Evolutionary conservation across 306 rosid genomes (phyloP).

Genomic region (Medicago ruthenica): DNA sequence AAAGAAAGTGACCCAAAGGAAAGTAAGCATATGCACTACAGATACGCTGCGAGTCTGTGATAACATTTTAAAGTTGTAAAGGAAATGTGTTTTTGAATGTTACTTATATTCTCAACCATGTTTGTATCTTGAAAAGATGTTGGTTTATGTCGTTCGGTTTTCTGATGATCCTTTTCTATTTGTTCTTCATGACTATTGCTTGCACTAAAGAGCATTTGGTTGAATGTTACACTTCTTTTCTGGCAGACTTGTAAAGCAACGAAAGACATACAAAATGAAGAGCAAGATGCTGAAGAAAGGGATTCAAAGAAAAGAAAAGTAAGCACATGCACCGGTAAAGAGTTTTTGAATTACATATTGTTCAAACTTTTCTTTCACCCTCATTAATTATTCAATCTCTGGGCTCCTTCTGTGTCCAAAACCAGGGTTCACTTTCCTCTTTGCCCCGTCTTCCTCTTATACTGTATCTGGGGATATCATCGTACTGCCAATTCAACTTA

Average conservation of each 20-base stretch:
- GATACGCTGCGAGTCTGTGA: background rate
- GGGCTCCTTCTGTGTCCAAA: background rate
- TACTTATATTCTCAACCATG: background rate
- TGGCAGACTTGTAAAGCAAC: slow-evolving; percentile 49
- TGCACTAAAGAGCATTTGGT: background rate
- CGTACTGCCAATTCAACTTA: background rate
- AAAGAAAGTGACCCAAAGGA: too few species aligned
- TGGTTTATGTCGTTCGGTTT: slow-evolving; percentile 1
- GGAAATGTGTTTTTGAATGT: background rate
- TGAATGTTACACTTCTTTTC: slow-evolving; percentile 27
- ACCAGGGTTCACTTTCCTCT: background rate
- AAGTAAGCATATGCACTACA: too few species aligned
- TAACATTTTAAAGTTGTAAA: background rate
- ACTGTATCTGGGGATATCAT: background rate
- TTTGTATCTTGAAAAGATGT: background rate
- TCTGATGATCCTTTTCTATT: background rate
- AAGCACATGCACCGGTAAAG: slow-evolving; percentile 1
- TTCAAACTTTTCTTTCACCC: background rate
- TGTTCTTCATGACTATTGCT: slow-evolving; percentile 13
- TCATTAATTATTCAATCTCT: background rate
- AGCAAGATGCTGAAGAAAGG: slow-evolving; percentile 47
- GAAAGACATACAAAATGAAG: slow-evolving; percentile 49
- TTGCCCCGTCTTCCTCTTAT: background rate
- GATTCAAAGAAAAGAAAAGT: slow-evolving; percentile 59
- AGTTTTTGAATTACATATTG: slow-evolving; percentile 9